These are phyloP conservation scores for Chionographis japonica DNA, from an alignment of 106 monocot species.

Conservation along the genomic window DNA sequence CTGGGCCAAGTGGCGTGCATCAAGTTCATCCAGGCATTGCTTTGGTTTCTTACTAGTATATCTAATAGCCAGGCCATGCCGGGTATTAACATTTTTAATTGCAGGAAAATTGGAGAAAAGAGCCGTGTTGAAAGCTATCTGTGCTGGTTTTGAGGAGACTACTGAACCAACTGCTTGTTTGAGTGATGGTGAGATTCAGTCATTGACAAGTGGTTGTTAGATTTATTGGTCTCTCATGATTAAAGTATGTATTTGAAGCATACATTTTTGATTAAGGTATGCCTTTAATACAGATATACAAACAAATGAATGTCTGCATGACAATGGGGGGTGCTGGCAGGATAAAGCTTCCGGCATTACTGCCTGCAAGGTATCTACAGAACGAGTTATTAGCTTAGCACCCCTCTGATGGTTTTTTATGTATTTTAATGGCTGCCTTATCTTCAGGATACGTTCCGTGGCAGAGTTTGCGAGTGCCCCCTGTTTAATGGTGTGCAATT, in stretches of 20 bases:
- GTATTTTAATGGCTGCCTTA: constrained; percentile 10
- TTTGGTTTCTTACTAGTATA: neutral
- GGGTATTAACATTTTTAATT: constrained; percentile 10
- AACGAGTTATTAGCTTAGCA: neutral
- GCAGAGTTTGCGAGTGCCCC: constrained; percentile 95
- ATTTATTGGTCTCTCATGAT: neutral
- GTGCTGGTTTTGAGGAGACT: constrained; percentile 95
- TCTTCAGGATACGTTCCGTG: constrained; percentile 89
- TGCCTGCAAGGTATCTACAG: constrained; percentile 78
- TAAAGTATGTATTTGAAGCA: neutral
- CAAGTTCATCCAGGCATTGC: neutral
- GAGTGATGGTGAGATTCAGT: constrained; percentile 52
- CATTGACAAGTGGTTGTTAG: neutral
- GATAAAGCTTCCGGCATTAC: constrained; percentile 78
- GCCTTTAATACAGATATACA: constrained; percentile 60
- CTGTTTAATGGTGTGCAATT: constrained; percentile 82
- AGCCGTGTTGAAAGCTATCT: constrained; percentile 90
- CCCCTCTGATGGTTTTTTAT: neutral
- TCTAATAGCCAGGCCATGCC: neutral
- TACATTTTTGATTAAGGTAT: constrained; percentile 7
- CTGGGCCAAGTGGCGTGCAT: no score
- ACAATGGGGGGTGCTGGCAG: constrained; percentile 97
- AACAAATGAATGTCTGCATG: constrained; percentile 88
- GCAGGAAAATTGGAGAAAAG: constrained; percentile 91
- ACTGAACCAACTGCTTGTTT: constrained; percentile 93